Percentiles rank a stretch among this genome's conserved stretches.
phyloP scores from a whole-genome alignment of 2,329 filamentous ascomycete species.

The Beauveria varroae region DNA sequence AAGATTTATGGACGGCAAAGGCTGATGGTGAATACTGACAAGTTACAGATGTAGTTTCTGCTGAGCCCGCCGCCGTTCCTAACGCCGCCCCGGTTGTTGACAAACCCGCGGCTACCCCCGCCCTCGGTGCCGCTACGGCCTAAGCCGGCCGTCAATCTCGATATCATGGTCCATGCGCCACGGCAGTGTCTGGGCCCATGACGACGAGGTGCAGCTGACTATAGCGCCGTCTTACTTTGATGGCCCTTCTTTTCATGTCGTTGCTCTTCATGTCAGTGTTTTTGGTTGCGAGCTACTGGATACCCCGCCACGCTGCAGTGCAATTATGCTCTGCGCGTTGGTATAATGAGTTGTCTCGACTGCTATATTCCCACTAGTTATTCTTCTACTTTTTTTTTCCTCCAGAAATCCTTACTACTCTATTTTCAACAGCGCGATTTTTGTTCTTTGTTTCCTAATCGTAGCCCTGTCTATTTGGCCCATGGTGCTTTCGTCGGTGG shows the following conservation, averaged over 20 bases:
- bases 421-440: neutral
- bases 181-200: neutral
- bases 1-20: neutral
- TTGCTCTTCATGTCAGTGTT: conserved; percentile 2
- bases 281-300: conserved; percentile 11
- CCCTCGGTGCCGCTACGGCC: conserved; percentile 16
- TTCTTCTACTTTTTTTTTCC: neutral
- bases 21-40: neutral
- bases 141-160: neutral
- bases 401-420: neutral
- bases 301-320: conserved; percentile 9
- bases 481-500: conserved; percentile 37
- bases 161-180: neutral
- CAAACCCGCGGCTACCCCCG: conserved; percentile 16
- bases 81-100: conserved; percentile 7
- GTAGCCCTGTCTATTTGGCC: conserved; percentile 27
- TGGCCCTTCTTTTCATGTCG: neutral
- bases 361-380: conserved; percentile 8
- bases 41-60: neutral
- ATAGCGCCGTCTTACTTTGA: conserved; percentile 8
- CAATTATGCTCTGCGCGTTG: neutral
- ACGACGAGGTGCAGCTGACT: neutral
- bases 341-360: conserved; percentile 5
- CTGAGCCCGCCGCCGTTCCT: conserved; percentile 1
- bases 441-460: neutral